phyloP scores from a whole-genome alignment of 331 rosid genomes.

The Acacia pycnantha region DNA sequence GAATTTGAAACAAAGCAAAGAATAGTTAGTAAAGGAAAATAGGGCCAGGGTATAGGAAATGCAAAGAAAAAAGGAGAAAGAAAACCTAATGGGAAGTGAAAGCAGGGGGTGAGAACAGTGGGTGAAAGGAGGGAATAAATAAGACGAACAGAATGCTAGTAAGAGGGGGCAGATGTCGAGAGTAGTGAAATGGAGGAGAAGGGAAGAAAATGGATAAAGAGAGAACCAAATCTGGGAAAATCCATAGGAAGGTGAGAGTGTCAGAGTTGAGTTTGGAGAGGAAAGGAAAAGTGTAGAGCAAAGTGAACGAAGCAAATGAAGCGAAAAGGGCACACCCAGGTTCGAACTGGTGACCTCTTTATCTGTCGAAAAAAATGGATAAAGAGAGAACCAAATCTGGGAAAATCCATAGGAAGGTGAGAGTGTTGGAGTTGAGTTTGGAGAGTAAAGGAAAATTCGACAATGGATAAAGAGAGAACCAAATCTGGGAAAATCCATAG shows the following conservation, averaged over 20 bases:
- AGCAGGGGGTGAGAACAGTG: slow-evolving; percentile 12
- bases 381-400: too few species aligned
- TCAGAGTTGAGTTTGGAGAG: slow-evolving; percentile 22
- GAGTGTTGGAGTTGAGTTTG: too few species aligned
- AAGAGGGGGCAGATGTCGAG: slow-evolving; percentile 5
- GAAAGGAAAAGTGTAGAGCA: slow-evolving; percentile 23
- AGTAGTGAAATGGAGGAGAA: background rate
- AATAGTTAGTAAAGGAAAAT: slow-evolving; percentile 6
- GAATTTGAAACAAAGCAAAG: slow-evolving; percentile 35
- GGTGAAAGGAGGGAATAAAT: background rate
- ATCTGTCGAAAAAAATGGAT: too few species aligned
- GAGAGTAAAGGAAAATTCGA: too few species aligned
- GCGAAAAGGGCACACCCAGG: too few species aligned
- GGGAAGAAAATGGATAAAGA: slow-evolving; percentile 6
- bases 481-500: slow-evolving; percentile 30
- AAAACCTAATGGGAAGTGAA: slow-evolving; percentile 4
- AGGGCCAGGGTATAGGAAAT: background rate
- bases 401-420: too few species aligned
- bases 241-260: slow-evolving; percentile 13
- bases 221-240: slow-evolving; percentile 30
- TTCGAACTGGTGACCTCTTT: too few species aligned
- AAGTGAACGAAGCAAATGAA: slow-evolving; percentile 23
- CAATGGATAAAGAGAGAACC: slow-evolving; percentile 11
- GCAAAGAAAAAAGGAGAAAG: slow-evolving; percentile 19
- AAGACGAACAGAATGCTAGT: background rate